Evolutionary conservation across 1,139 yeast species (phyloP).

Genomic region (Suzukiozyma palmioleophila): DNA sequence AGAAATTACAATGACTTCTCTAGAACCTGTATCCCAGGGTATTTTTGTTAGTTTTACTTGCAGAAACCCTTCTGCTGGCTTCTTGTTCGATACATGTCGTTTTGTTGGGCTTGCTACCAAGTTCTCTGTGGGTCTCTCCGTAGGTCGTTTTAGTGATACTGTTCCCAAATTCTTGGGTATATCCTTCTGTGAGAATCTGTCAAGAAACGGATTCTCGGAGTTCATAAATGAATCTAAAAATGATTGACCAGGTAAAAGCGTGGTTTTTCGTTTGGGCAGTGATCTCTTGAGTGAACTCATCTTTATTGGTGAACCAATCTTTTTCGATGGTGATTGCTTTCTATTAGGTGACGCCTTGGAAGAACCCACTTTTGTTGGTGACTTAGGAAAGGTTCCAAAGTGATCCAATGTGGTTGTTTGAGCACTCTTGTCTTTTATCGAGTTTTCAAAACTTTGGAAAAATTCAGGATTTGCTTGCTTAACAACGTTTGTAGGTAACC

Average conservation of each 20-base stretch:
- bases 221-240: conserved; percentile 1
- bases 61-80: too few species aligned
- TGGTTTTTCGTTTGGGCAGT: background rate
- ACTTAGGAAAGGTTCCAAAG: conserved; percentile 9
- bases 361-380: conserved; percentile 7
- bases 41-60: too few species aligned
- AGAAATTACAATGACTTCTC: background rate
- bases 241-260: conserved; percentile 2
- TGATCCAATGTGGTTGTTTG: conserved; percentile 11
- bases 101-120: background rate
- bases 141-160: background rate
- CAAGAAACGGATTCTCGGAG: background rate
- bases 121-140: background rate
- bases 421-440: conserved; percentile 1
- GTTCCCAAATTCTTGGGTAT: background rate
- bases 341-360: background rate
- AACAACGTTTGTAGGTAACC: conserved; percentile 15
- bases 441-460: conserved; percentile 8
- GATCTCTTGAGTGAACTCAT: background rate
- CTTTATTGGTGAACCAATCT: background rate
- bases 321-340: background rate
- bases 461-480: conserved; percentile 9
- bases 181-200: background rate
- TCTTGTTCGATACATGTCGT: background rate
- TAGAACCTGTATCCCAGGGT: background rate